These are phyloP conservation scores for Kwoniella newhampshirensis DNA, from an alignment of 768 basidiomycete genomes.

Conservation along the genomic window DNA sequence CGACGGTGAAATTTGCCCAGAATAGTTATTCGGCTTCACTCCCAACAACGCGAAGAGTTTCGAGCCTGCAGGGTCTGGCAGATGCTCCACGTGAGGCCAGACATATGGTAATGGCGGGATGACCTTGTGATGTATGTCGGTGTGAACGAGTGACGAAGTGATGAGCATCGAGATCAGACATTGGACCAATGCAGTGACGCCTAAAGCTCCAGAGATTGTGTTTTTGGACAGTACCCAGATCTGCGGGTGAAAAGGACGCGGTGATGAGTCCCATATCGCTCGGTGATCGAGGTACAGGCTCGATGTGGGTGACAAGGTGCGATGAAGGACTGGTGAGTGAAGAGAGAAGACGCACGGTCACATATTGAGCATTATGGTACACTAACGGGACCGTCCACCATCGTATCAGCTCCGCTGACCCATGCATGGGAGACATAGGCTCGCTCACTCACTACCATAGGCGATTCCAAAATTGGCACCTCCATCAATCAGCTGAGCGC, in stretches of 20 bases:
- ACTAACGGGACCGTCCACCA: constrained; percentile 7
- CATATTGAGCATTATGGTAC: constrained; percentile 27
- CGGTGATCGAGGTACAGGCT: neutral
- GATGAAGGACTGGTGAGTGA: neutral
- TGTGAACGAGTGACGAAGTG: constrained; percentile 53
- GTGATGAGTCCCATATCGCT: neutral
- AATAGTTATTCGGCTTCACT: no score
- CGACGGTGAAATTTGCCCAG: no score
- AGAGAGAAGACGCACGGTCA: constrained; percentile 21
- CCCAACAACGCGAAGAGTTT: neutral
- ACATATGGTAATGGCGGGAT: constrained; percentile 50
- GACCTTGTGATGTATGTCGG: constrained; percentile 47
- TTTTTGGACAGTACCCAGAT: constrained; percentile 52
- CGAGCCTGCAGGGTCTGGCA: constrained; percentile 41
- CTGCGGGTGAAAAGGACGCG: no score
- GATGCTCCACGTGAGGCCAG: constrained; percentile 51
- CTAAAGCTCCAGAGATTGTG: constrained; percentile 51
- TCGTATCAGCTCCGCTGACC: neutral
- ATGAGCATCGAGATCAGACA: constrained; percentile 51
- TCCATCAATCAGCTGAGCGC: constrained; percentile 47
- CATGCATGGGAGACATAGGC: neutral
- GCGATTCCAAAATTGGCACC: constrained; percentile 53
- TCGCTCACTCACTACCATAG: constrained; percentile 36
- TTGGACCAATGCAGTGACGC: constrained; percentile 51
- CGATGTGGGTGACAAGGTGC: no score